Evolutionary conservation across 371 early-diverging fungal species (phyloP).

Genomic region (Cokeromyces recurvatus): DNA sequence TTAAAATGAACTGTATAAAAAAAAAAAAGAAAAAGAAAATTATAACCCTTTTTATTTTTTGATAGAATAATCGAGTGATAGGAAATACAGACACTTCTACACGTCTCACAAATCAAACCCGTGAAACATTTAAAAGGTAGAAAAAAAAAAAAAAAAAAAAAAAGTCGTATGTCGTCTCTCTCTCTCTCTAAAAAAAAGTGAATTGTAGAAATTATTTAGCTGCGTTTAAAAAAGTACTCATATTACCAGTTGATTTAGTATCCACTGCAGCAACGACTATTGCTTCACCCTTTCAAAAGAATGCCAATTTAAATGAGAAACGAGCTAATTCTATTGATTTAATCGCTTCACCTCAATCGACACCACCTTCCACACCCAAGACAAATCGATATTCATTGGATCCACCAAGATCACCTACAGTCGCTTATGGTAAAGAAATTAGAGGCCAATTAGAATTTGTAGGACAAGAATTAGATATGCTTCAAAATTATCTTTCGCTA

Average conservation of each 20-base stretch:
- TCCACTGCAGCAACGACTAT: constrained; percentile 46
- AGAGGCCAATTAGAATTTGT: constrained; percentile 21
- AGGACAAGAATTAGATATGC: constrained; percentile 45
- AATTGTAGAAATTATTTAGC: constrained; percentile 45
- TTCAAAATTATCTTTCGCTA: constrained; percentile 68
- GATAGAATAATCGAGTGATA: constrained; percentile 17
- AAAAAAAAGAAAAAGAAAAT: too few species aligned
- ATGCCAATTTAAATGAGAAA: constrained; percentile 5
- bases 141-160: background rate
- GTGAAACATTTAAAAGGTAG: constrained; percentile 33
- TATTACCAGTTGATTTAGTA: constrained; percentile 45
- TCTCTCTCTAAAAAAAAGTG: background rate
- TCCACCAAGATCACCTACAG: background rate
- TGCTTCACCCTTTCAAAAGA: constrained; percentile 12
- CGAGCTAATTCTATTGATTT: constrained; percentile 14
- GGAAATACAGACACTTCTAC: constrained; percentile 11
- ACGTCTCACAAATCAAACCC: constrained; percentile 31
- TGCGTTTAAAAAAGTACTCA: constrained; percentile 48
- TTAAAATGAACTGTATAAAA: too few species aligned
- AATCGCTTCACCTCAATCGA: constrained; percentile 12
- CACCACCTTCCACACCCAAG: constrained; percentile 26
- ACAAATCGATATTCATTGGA: too few species aligned
- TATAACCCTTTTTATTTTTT: too few species aligned
- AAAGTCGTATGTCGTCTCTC: too few species aligned
- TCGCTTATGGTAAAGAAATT: constrained; percentile 8